phyloP scores from a whole-genome alignment of 2,329 filamentous ascomycete species.

The Pseudogymnoascus sp. region DNA sequence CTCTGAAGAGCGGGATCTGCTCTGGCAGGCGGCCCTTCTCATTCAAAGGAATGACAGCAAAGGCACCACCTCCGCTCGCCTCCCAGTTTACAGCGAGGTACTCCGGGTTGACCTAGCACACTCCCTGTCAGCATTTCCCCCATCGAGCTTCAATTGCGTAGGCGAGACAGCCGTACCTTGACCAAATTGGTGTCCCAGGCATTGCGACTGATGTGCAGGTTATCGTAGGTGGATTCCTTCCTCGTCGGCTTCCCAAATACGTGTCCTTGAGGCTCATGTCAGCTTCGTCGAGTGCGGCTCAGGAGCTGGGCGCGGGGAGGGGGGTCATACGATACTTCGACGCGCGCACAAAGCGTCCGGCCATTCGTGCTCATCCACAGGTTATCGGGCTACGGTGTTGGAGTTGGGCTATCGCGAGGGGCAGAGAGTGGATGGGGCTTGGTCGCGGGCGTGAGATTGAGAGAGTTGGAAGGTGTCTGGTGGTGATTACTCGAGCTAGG shows the following conservation, averaged over 20 bases:
- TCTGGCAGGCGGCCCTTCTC: slow-evolving; percentile 90
- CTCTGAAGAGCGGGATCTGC: slow-evolving; percentile 87
- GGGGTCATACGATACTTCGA: slow-evolving; percentile 60
- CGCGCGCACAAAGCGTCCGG: slow-evolving; percentile 63
- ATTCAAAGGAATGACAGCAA: slow-evolving; percentile 85
- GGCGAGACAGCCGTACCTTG: slow-evolving; percentile 55
- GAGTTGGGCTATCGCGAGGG: not conserved
- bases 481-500: not conserved
- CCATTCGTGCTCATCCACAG: slow-evolving; percentile 39
- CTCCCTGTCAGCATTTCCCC: slow-evolving; percentile 18
- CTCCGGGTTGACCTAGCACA: slow-evolving; percentile 75
- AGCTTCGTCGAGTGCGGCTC: slow-evolving; percentile 10
- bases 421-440: not conserved
- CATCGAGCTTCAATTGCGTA: not conserved
- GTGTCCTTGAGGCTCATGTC: slow-evolving; percentile 57
- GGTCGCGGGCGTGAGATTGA: not conserved
- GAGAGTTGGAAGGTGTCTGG: not conserved
- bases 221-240: slow-evolving; percentile 98
- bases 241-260: slow-evolving; percentile 93
- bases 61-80: slow-evolving; percentile 87
- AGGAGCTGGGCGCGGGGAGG: slow-evolving; percentile 16
- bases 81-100: slow-evolving; percentile 99
- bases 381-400: not conserved
- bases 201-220: slow-evolving; percentile 93
- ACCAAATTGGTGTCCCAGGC: slow-evolving; percentile 98